These are phyloP conservation scores for Amanita jacksonii DNA, from an alignment of 768 basidiomycete genomes.

Conservation along the genomic window DNA sequence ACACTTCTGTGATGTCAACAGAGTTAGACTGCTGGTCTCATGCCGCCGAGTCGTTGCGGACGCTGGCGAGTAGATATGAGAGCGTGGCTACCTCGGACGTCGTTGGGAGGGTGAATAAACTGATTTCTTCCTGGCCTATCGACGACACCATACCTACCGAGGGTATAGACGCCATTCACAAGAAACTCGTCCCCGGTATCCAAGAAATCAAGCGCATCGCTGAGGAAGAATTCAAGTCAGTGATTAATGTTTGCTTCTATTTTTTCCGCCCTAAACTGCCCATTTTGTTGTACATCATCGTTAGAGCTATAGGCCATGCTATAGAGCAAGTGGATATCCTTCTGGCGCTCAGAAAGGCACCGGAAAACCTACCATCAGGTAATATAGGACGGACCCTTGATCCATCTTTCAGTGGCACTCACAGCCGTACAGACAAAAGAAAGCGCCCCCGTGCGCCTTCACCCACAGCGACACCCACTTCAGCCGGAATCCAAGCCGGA, in stretches of 20 bases:
- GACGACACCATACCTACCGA: constrained; percentile 63
- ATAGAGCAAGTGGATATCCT: constrained; percentile 62
- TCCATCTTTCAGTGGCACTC: not conserved
- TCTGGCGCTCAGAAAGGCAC: constrained; percentile 64
- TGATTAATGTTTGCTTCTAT: constrained; percentile 2
- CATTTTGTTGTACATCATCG: not conserved
- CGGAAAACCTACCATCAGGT: constrained; percentile 55
- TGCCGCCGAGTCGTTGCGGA: constrained; percentile 48
- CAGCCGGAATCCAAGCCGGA: constrained; percentile 20
- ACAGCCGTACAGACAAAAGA: constrained; percentile 48
- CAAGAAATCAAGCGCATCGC: constrained; percentile 50
- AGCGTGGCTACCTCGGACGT: constrained; percentile 43
- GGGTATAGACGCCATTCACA: constrained; percentile 49
- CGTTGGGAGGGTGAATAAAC: constrained; percentile 63
- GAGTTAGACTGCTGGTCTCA: constrained; percentile 74
- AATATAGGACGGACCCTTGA: constrained; percentile 9
- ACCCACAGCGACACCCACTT: constrained; percentile 49
- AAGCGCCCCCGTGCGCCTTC: constrained; percentile 64
- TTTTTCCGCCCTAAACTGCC: constrained; percentile 1
- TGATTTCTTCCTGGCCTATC: constrained; percentile 61
- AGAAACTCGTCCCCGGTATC: constrained; percentile 51
- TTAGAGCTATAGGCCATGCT: constrained; percentile 61
- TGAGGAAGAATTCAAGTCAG: constrained; percentile 58
- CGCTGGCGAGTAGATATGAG: constrained; percentile 44
- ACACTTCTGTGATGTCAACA: constrained; percentile 20